Percentiles rank a stretch among this genome's conserved stretches.
Evolutionary conservation across 2,329 filamentous ascomycete species (phyloP).

Genomic region (Talaromyces sp.): DNA sequence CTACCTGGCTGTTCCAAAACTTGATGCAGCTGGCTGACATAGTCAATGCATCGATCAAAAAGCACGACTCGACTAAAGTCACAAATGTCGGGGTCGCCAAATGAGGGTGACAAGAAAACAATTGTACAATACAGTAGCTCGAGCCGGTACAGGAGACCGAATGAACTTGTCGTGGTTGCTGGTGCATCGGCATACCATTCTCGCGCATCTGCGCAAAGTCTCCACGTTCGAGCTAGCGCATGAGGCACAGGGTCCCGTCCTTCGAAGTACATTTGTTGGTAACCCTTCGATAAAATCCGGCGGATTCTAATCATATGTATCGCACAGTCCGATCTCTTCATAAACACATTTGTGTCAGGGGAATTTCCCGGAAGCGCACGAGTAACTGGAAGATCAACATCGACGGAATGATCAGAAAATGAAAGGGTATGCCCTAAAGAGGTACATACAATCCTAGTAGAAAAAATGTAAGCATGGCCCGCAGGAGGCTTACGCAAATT

Average conservation of each 20-base stretch:
- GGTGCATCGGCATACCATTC: conserved; percentile 75
- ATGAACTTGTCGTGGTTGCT: conserved; percentile 56
- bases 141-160: conserved; percentile 74
- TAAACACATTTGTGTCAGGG: conserved; percentile 42
- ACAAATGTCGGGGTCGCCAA: conserved; percentile 62
- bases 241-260: conserved; percentile 64
- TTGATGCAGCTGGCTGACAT: conserved; percentile 67
- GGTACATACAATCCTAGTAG: conserved; percentile 71
- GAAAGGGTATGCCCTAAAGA: conserved; percentile 84
- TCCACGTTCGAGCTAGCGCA: conserved; percentile 48
- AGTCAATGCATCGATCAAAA: conserved; percentile 81
- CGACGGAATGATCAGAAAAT: conserved; percentile 85
- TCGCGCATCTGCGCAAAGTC: conserved; percentile 56
- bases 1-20: conserved; percentile 57
- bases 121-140: conserved; percentile 89
- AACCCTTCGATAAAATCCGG: conserved; percentile 81
- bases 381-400: conserved; percentile 55
- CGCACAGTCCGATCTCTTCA: conserved; percentile 61
- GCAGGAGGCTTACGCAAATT: neutral
- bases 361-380: conserved; percentile 43
- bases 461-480: conserved; percentile 20
- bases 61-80: conserved; percentile 74
- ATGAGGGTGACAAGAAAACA: conserved; percentile 78
- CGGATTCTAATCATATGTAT: conserved; percentile 76
- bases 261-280: conserved; percentile 80